A percentile compares a stretch with the other conserved stretches of the same genome.
phyloP scores from a whole-genome alignment of 2,329 filamentous ascomycete genomes.

The Trichoderma polysporum region DNA sequence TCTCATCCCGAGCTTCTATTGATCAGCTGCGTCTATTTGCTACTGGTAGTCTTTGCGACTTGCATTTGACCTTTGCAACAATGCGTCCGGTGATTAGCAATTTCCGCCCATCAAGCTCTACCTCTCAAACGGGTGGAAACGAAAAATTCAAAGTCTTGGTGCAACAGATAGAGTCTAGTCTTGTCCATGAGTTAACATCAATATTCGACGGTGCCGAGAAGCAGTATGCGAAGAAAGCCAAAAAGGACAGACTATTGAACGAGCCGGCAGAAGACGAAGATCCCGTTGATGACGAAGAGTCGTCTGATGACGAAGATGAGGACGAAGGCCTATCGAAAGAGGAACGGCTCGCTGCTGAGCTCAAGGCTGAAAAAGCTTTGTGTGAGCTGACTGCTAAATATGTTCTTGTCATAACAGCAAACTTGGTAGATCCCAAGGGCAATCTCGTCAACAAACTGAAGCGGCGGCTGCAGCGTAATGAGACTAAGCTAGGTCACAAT shows the following conservation, averaged over 20 bases:
- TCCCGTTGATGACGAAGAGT: conserved; percentile 63
- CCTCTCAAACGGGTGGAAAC: conserved; percentile 26
- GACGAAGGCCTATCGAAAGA: conserved; percentile 55
- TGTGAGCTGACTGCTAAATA: conserved; percentile 85
- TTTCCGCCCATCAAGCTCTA: conserved; percentile 31
- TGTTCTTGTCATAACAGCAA: conserved; percentile 74
- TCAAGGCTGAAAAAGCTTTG: conserved; percentile 80
- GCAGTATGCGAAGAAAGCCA: conserved; percentile 69
- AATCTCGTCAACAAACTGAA: conserved; percentile 63
- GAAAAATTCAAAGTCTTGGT: conserved; percentile 49
- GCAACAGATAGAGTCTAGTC: conserved; percentile 64
- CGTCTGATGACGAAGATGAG: conserved; percentile 53
- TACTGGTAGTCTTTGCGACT: conserved; percentile 74
- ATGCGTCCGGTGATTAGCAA: conserved; percentile 58
- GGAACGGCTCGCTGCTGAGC: conserved; percentile 61
- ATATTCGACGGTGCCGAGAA: conserved; percentile 79
- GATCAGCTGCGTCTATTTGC: conserved; percentile 78
- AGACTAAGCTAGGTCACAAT: conserved; percentile 75
- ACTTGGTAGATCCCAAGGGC: conserved; percentile 67
- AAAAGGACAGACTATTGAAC: conserved; percentile 56
- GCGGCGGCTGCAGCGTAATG: conserved; percentile 74
- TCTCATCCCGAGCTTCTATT: conserved; percentile 66
- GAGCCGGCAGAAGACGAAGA: conserved; percentile 71
- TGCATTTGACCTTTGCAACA: conserved; percentile 76
- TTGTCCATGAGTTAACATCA: conserved; percentile 67